Evolutionary conservation across 306 rosid genomes (phyloP), one percentile per base, ranked within the genome.

Genomic region (Cicer arietinum): DNA sequence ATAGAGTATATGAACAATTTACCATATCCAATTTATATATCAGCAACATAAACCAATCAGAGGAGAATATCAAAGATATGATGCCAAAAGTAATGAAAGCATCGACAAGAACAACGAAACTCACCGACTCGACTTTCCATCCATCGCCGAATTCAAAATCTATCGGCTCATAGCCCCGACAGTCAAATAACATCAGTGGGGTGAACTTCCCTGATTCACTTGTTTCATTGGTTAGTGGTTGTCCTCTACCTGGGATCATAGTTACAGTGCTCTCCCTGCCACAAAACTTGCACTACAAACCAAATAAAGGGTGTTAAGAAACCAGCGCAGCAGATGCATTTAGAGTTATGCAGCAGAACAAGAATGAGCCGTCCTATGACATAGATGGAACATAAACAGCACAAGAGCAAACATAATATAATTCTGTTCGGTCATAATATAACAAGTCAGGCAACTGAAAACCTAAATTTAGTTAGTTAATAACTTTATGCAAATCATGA

Each of bases 91-190:
- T 25, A 78, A 30, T 17, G 60, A 41, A 48, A 74, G 57, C 48
- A 57, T 45, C 12, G 13, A 74, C 44, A 56, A 47, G 57, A 61
- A 57, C 13, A n/a, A 61, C 25, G 69, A 80, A 70, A 82, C 97
- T 94, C 84, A 91, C 98, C 54, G 98, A 94, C 78, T 89, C 89
- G 82, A 76, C 96, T 77, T 86, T 88, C 98, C 97, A 94, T 51
- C 90, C 96, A 76, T 12, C 64, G 63, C 77, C 12, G 44, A 94
- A 86, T 50, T 83, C 67, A 66, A 46, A 94, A 75, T 67, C 94
- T 39, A 88, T 77, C 2, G 94, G 98, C 62, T 91, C 97, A 72
- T 80, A 90, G 69, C 97, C 98, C 81, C 94, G 84, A 88, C 91
- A 88, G 73, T 94, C 94, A 11, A 94, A 91, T 58, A 86, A 65